These are phyloP conservation scores for Stylonectria norvegica DNA, from an alignment of 2,329 filamentous ascomycete genomes.

Conservation along the genomic window DNA sequence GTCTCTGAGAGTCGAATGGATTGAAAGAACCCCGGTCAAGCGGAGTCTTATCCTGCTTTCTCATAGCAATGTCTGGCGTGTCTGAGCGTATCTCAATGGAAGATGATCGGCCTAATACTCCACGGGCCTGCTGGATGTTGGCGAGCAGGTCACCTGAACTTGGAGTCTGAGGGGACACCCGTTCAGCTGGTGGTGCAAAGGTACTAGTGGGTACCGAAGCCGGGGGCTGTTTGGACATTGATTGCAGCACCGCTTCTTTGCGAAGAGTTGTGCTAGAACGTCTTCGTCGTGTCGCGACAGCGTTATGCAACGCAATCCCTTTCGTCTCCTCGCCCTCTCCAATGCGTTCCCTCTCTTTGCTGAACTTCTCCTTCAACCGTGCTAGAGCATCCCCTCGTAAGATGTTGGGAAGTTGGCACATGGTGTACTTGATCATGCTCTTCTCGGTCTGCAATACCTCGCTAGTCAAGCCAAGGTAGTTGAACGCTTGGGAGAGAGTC, in stretches of 20 bases:
- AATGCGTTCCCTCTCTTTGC: slow-evolving; percentile 75
- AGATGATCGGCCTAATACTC: slow-evolving; percentile 45
- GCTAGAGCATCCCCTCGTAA: slow-evolving; percentile 79
- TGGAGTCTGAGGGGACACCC: slow-evolving; percentile 45
- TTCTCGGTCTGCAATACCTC: slow-evolving; percentile 92
- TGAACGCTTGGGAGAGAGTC: slow-evolving; percentile 89
- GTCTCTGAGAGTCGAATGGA: slow-evolving; percentile 53
- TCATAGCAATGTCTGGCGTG: slow-evolving; percentile 21
- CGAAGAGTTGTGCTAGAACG: slow-evolving; percentile 71
- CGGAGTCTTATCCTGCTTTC: slow-evolving; percentile 41
- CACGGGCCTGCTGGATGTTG: slow-evolving; percentile 68
- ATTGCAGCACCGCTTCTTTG: slow-evolving; percentile 75
- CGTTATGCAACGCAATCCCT: slow-evolving; percentile 92
- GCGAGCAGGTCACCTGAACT: slow-evolving; percentile 77
- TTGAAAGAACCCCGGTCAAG: slow-evolving; percentile 51
- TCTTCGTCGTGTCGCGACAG: slow-evolving; percentile 59
- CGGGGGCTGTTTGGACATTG: slow-evolving; percentile 50
- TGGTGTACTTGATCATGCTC: slow-evolving; percentile 89
- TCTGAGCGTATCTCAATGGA: no score
- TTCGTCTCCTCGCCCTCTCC: slow-evolving; percentile 76
- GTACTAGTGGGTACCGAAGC: slow-evolving; percentile 42
- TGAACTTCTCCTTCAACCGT: slow-evolving; percentile 90
- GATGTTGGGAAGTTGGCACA: slow-evolving; percentile 86
- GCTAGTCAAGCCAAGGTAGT: slow-evolving; percentile 85
- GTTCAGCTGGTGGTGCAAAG: slow-evolving; percentile 40